These are phyloP conservation scores for Phytopythium cucurbitacearum DNA, from an alignment of 352 stramenopile genomes.

Conservation along the genomic window DNA sequence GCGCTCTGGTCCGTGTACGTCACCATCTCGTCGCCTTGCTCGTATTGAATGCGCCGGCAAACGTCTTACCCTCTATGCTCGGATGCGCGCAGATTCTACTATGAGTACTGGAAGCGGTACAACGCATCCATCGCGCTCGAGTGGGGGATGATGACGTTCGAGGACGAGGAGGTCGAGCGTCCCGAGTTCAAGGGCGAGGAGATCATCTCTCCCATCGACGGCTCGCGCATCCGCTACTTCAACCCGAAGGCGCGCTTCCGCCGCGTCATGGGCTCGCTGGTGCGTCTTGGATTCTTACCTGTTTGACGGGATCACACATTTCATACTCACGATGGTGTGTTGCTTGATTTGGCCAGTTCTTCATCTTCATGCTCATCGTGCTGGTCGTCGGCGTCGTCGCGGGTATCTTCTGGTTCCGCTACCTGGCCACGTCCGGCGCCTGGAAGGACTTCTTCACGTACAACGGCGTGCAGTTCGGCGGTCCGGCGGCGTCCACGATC, in stretches of 20 bases:
- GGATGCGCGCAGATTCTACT: constrained; percentile 43
- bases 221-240: constrained; percentile 76
- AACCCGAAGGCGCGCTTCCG: constrained; percentile 54
- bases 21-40: neutral
- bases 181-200: constrained; percentile 70
- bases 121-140: constrained; percentile 66
- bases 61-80: too few species aligned
- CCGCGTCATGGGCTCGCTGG: constrained; percentile 64
- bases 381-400: constrained; percentile 61
- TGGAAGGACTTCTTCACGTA: constrained; percentile 64
- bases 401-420: constrained; percentile 75
- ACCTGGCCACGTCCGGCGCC: constrained; percentile 37
- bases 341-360: constrained; percentile 27
- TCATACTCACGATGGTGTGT: neutral
- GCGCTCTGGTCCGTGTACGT: constrained; percentile 67
- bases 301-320: neutral
- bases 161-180: constrained; percentile 64
- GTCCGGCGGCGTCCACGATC: constrained; percentile 57
- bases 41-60: too few species aligned
- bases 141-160: constrained; percentile 72
- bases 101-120: constrained; percentile 81
- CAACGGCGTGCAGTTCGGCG: constrained; percentile 36
- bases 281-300: constrained; percentile 11
- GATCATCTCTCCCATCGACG: constrained; percentile 70
- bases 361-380: constrained; percentile 66